Evolutionary conservation across 2,329 filamentous ascomycete genomes (phyloP).

Genomic region (Fusarium fujikuroi): DNA sequence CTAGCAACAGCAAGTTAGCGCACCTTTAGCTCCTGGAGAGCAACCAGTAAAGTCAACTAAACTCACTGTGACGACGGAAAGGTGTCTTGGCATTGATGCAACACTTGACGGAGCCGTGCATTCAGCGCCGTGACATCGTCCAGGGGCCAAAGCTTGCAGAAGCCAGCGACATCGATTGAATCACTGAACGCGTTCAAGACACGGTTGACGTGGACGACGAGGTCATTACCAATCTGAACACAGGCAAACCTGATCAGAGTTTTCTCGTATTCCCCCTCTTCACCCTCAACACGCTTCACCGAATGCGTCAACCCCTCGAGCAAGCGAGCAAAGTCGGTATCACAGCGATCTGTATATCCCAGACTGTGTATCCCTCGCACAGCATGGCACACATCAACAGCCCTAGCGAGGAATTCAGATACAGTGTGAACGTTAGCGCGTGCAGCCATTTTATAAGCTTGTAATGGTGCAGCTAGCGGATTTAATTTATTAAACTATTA

Average conservation of each 20-base stretch:
- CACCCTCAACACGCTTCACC: conserved; percentile 3
- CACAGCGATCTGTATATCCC: neutral
- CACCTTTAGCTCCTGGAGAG: neutral
- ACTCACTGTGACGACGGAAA: conserved; percentile 13
- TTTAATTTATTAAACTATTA: conserved; percentile 2
- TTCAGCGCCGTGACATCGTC: conserved; percentile 33
- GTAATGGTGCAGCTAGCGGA: conserved; percentile 35
- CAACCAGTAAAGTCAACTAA: neutral
- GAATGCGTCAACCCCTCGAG: conserved; percentile 9
- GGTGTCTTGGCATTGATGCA: conserved; percentile 17
- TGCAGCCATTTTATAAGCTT: conserved; percentile 49
- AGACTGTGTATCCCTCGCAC: conserved; percentile 18
- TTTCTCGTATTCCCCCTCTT: neutral
- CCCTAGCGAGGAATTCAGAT: conserved; percentile 33
- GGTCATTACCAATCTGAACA: conserved; percentile 42
- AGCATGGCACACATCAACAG: conserved; percentile 13
- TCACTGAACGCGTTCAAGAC: neutral
- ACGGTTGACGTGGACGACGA: conserved; percentile 38
- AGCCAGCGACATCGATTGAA: conserved; percentile 1
- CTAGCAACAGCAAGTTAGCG: neutral
- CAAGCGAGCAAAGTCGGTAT: conserved; percentile 10
- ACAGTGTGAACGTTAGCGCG: neutral
- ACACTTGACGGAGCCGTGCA: conserved; percentile 32
- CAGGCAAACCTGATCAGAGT: conserved; percentile 30
- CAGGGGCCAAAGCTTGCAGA: conserved; percentile 34